phyloP scores from a whole-genome alignment of 2,329 filamentous ascomycete species.

The Trichoderma polysporum region DNA sequence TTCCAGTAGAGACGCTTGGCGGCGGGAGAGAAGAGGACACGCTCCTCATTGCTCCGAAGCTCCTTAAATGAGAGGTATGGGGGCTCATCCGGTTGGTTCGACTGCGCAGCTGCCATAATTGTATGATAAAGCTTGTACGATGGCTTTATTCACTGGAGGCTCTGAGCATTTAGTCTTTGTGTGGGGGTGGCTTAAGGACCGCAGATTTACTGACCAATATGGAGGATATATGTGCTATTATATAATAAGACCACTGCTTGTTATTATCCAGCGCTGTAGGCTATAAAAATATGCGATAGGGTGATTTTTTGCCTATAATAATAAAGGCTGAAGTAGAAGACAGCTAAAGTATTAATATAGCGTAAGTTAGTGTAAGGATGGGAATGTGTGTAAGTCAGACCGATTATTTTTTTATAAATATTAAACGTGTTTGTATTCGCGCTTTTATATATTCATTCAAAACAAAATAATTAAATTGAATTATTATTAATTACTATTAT shows the following conservation, averaged over 20 bases:
- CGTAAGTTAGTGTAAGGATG: not conserved
- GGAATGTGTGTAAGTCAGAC: not conserved
- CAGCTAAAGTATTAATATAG: not conserved
- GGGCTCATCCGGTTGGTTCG: not conserved
- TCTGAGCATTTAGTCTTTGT: not conserved
- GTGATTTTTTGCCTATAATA: not conserved
- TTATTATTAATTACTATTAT: no score
- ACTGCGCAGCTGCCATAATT: not conserved
- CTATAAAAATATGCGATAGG: not conserved
- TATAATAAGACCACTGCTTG: not conserved
- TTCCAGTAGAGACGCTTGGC: constrained; percentile 5
- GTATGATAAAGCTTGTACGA: not conserved
- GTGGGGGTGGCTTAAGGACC: not conserved
- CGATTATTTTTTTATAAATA: not conserved
- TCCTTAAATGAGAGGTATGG: not conserved
- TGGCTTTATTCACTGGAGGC: not conserved
- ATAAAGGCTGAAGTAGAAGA: not conserved
- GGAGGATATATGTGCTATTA: not conserved
- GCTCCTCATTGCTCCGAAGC: constrained; percentile 1
- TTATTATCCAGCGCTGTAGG: not conserved
- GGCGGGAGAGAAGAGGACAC: not conserved
- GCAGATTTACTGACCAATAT: not conserved
- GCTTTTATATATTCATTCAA: no score
- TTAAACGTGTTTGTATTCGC: not conserved
- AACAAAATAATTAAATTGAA: no score